phyloP scores from a whole-genome alignment of 2,329 filamentous ascomycete species.

The Ceratocystis cubensis region DNA sequence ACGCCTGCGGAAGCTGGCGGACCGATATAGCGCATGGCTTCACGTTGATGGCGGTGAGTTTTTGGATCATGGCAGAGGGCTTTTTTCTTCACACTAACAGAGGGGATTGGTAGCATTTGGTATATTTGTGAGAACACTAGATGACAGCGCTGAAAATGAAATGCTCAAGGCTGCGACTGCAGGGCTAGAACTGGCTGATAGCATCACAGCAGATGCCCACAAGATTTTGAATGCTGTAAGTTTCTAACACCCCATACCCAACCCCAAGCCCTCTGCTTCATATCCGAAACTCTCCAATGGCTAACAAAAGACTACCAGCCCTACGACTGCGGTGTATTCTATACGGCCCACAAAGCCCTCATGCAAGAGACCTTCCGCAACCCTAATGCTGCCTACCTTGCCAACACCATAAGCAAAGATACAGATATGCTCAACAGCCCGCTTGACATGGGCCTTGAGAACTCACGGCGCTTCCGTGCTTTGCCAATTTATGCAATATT shows the following conservation, averaged over 20 bases:
- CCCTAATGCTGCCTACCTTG: conserved; percentile 72
- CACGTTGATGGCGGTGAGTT: conserved; percentile 66
- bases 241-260: conserved; percentile 22
- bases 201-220: conserved; percentile 75
- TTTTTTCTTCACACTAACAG: background rate
- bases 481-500: conserved; percentile 79
- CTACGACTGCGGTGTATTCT: conserved; percentile 86
- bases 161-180: conserved; percentile 38
- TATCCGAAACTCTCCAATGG: background rate
- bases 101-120: conserved; percentile 53
- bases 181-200: conserved; percentile 72
- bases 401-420: conserved; percentile 26
- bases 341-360: conserved; percentile 52
- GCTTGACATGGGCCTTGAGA: conserved; percentile 77
- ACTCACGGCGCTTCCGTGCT: conserved; percentile 80
- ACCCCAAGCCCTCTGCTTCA: background rate
- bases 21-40: conserved; percentile 67
- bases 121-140: conserved; percentile 59
- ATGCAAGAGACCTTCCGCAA: conserved; percentile 59
- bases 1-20: conserved; percentile 54
- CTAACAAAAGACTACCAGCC: conserved; percentile 36
- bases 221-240: conserved; percentile 80
- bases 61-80: background rate
- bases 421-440: conserved; percentile 56
- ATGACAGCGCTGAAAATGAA: conserved; percentile 43